Base-by-base conservation (phyloP, 345 rosid species). In the Eucalyptus urophylla region DNA sequence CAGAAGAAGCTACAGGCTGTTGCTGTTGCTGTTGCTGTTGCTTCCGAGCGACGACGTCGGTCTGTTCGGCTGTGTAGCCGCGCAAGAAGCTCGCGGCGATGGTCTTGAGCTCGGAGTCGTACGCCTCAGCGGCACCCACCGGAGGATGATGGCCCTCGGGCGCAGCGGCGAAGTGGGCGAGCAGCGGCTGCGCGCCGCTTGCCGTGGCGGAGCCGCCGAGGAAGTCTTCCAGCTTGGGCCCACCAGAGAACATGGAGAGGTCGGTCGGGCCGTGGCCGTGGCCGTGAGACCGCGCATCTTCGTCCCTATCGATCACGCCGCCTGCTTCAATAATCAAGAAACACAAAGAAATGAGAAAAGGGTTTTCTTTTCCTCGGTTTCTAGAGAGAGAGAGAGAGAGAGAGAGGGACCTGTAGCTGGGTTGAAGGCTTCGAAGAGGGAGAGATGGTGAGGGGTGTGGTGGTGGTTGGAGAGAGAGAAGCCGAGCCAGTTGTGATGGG, bases 71-170 rank as follows among this genome's bases (percentile, higher is more conserved):
- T 80, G 95, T 88, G 80, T 92, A 94, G 44, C 95, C 96, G 12
- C 95, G 96, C 31, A 94, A 93, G 92, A 97, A 96, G 91, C 96
- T 94, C 76, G 98, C 95, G 6, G 98, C 97, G 88, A 96, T 94
- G 49, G 95, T 92, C 89, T 96, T 96, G 54, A 96, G 98, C 89
- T 97, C 98, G 3, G 96, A 94, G 87, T 94, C 96, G 88, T 95
- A 90, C 90, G 92, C 95, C 81, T 72, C 88, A 14, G 80, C 62
- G 83, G 86, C 87, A 49, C 62, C 88, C 27, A 72, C 67, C 85
- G 85, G 56, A 31, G 86, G 69, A 44, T 40, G 47, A 80, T 72
- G 72, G 88, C 24, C 31, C 49, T 25, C 81, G 93, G 90, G 49
- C 86, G 91, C 17, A 86, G 91, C 40, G 93, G 90, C 8, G 88